A percentile compares a stretch with the other conserved stretches of the same genome.
These are phyloP conservation scores for Begonia peltatifolia DNA, from an alignment of 306 rosid species.

Conservation along the genomic window DNA sequence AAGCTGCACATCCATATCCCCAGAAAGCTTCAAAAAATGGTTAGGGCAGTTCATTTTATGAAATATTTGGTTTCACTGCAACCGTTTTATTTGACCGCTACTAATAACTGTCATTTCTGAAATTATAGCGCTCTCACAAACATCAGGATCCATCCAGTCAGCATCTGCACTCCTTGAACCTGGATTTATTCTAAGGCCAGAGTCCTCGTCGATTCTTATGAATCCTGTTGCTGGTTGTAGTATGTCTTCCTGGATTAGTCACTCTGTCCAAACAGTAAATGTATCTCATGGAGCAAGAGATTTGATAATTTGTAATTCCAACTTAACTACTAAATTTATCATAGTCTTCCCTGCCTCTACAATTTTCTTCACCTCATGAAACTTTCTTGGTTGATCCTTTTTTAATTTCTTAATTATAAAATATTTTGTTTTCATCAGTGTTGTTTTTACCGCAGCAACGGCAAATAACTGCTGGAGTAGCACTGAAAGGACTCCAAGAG, in stretches of 20 bases:
- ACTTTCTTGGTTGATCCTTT: too few species aligned
- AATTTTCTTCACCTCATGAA: too few species aligned
- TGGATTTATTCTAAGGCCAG: constrained; percentile 36
- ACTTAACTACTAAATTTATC: too few species aligned
- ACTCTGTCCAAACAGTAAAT: constrained; percentile 32
- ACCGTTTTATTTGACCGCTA: too few species aligned
- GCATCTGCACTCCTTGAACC: constrained; percentile 60
- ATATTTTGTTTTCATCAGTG: not conserved
- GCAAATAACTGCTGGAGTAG: constrained; percentile 66
- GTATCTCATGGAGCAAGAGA: constrained; percentile 33
- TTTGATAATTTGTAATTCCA: not conserved
- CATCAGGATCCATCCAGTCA: constrained; percentile 52
- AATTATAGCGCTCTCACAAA: constrained; percentile 39
- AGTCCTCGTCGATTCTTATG: constrained; percentile 40
- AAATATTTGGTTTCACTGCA: too few species aligned
- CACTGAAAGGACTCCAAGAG: constrained; percentile 49
- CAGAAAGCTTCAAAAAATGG: constrained; percentile 91
- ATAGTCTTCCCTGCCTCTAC: too few species aligned
- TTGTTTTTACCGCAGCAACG: constrained; percentile 30
- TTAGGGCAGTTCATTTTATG: constrained; percentile 7
- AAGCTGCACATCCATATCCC: constrained; percentile 95
- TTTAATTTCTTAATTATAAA: too few species aligned
- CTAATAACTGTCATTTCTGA: too few species aligned
- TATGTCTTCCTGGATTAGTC: constrained; percentile 46
- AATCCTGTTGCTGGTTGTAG: constrained; percentile 33